Evolutionary conservation across 257 asterid genomes (phyloP), one percentile per base, ranked within the genome.

Genomic region (Nicotiana sylvestris): DNA sequence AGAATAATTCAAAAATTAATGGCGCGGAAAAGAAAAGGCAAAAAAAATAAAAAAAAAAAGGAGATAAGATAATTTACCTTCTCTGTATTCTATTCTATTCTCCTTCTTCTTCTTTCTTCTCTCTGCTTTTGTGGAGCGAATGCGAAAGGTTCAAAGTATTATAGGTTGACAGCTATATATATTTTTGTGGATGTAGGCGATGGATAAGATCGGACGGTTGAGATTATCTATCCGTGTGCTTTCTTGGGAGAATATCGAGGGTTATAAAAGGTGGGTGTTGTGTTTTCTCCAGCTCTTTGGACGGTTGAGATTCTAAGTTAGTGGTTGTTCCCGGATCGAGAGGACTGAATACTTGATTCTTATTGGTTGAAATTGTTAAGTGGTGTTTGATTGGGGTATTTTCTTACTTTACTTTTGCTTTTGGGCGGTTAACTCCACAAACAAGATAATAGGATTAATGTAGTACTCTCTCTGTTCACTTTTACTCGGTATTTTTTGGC

Each of bases 281-380:
- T 93, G 98, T 85, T 93, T 92, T 90, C 91, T 88, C 76, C 3
- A 30, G 27, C 30, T 18, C 10, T 80, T 57, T 85, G 83, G 61
- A 90, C 92, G 98, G 92, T 77, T 76, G 0, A 1, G 93, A 92
- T 92, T 68, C 27, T 27, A 85, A 49, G 77, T 68, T 83, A 11
- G 33, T 27, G 55, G 81, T 17, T 30, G 11, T 80, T 85, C 84
- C 35, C 84, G 94, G 97, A 93, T 93, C 72, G 86, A 49, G 70
- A 76, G 12, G 51, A 43, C 25, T 18, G 32, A 83, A 66, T 21
- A 2, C 77, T 32, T 25, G n/a, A 70, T 82, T 77, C 35, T 83
- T 55, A 89, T 89, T 90, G 95, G 95, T 81, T 86, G 53, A 18
- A 16, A 5, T 66, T 64, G 53, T 66, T 53, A 13, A 10, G 57